Percentiles rank a stretch among this genome's conserved stretches.
phyloP scores from a whole-genome alignment of 352 stramenopile genomes.

The Thalassiosira hispida region DNA sequence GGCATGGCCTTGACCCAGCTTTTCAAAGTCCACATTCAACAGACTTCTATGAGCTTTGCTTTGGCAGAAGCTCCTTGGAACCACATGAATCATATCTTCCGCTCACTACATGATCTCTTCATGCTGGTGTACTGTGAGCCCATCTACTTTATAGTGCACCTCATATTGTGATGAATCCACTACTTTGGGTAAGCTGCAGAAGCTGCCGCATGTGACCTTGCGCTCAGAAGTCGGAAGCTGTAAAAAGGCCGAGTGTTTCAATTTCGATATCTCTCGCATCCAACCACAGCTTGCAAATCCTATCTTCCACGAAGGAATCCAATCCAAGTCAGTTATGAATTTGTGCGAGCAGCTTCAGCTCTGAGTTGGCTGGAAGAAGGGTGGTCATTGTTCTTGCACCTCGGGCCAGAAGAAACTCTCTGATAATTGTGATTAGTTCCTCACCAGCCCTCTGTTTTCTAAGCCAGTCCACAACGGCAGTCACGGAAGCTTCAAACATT shows the following conservation, averaged over 20 bases:
- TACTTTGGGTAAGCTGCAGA: not conserved
- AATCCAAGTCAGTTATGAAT: conserved; percentile 4
- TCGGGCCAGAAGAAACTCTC: not conserved
- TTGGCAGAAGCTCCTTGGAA: not conserved
- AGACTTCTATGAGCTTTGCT: not conserved
- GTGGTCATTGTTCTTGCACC: not conserved
- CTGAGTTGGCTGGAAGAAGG: not conserved
- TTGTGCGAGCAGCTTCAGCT: not conserved
- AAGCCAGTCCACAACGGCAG: not conserved
- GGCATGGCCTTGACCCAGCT: not conserved
- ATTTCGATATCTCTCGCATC: not conserved
- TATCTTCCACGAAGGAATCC: conserved; percentile 6
- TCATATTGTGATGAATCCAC: not conserved
- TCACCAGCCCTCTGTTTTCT: not conserved
- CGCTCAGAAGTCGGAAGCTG: not conserved
- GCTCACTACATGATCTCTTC: not conserved
- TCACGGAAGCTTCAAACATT: not conserved
- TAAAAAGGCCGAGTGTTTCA: not conserved
- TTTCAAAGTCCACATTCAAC: not conserved
- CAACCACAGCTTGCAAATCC: not conserved
- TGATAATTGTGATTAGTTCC: not conserved
- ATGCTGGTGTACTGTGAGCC: not conserved
- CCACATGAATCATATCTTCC: not conserved
- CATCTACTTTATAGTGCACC: not conserved
- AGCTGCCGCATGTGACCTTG: not conserved